phyloP scores from a whole-genome alignment of 2,329 filamentous ascomycete genomes.

The Penicillium brasilianum region DNA sequence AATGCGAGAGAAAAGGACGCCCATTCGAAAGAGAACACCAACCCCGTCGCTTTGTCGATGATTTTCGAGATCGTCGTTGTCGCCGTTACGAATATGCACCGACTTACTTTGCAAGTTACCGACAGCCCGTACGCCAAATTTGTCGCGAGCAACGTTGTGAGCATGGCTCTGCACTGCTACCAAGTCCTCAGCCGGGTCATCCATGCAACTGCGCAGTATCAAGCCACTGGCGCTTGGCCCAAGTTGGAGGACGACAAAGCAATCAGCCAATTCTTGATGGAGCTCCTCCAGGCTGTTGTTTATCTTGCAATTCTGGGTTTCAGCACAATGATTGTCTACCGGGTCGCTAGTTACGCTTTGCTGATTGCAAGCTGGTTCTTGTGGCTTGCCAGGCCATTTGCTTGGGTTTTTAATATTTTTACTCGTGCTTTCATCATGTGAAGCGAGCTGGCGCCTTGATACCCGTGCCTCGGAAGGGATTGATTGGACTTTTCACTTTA shows the following conservation, averaged over 20 bases:
- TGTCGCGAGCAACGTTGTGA: slow-evolving; percentile 32
- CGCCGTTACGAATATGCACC: slow-evolving; percentile 36
- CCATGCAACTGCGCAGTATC: slow-evolving; percentile 36
- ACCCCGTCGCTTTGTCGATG: slow-evolving; percentile 34
- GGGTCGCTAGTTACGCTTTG: slow-evolving; percentile 39
- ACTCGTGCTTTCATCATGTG: slow-evolving; percentile 35
- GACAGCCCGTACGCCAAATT: slow-evolving; percentile 34
- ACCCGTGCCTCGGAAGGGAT: no score
- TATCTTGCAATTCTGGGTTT: slow-evolving; percentile 43
- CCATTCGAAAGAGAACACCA: slow-evolving; percentile 20
- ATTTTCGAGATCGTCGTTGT: slow-evolving; percentile 40
- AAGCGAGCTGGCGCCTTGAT: slow-evolving; percentile 16
- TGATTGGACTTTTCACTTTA: no score
- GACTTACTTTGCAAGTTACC: slow-evolving; percentile 26
- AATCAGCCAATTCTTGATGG: slow-evolving; percentile 35
- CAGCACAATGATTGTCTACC: slow-evolving; percentile 37
- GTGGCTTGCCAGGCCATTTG: slow-evolving; percentile 44
- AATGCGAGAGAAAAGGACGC: slow-evolving; percentile 19
- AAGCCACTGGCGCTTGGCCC: slow-evolving; percentile 40
- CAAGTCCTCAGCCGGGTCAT: slow-evolving; percentile 35
- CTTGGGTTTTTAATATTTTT: slow-evolving; percentile 37
- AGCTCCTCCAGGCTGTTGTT: slow-evolving; percentile 40
- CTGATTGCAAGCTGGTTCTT: slow-evolving; percentile 43
- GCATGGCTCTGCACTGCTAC: slow-evolving; percentile 41
- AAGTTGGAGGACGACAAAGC: slow-evolving; percentile 34